Evolutionary conservation across 257 asterid genomes (phyloP).

Genomic region (Paraleonurus japonicus): DNA sequence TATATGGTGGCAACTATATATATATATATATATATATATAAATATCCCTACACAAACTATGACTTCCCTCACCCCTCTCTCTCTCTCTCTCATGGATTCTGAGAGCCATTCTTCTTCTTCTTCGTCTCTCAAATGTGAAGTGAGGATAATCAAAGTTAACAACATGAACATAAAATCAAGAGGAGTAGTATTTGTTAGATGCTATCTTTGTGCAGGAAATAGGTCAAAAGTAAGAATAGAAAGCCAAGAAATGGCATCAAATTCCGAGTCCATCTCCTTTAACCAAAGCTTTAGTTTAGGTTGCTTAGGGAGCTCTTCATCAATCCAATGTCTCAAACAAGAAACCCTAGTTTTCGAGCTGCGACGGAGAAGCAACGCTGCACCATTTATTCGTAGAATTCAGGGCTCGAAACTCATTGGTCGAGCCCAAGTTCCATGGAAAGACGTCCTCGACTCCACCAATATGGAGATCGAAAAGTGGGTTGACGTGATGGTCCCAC

Average conservation of each 20-base stretch:
- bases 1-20: constrained; percentile 22
- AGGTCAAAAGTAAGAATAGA: constrained; percentile 39
- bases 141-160: constrained; percentile 49
- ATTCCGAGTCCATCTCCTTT: constrained; percentile 37
- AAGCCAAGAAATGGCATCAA: constrained; percentile 43
- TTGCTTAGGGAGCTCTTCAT: constrained; percentile 33
- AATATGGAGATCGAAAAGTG: constrained; percentile 48
- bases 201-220: constrained; percentile 51
- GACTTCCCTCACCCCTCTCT: constrained; percentile 19
- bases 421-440: constrained; percentile 55
- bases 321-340: constrained; percentile 35
- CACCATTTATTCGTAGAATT: constrained; percentile 39
- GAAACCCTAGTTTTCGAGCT: constrained; percentile 49
- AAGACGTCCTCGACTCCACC: constrained; percentile 22
- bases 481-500: constrained; percentile 36
- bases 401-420: constrained; percentile 52
- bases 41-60: constrained; percentile 21
- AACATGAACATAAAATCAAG: constrained; percentile 35
- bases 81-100: constrained; percentile 36
- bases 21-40: too few species aligned
- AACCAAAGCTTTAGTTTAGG: constrained; percentile 49
- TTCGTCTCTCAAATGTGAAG: constrained; percentile 36
- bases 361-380: constrained; percentile 35
- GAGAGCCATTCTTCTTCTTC: constrained; percentile 17
- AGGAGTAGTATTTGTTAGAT: constrained; percentile 52